Evolutionary conservation across 192 early-diverging fungal species (phyloP).

Genomic region (Entrophospora sp.): DNA sequence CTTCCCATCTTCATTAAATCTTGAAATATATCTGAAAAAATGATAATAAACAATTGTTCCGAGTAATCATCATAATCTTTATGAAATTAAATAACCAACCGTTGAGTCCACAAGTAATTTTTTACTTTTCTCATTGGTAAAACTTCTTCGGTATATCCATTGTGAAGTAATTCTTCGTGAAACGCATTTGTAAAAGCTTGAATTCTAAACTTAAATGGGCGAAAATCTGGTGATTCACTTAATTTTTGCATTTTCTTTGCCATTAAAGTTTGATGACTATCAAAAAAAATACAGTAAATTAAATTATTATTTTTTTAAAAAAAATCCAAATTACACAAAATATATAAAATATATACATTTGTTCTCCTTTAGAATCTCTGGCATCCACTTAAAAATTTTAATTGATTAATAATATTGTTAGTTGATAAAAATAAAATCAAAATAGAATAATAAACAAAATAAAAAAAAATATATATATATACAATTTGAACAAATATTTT

Average conservation of each 20-base stretch:
- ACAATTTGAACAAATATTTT: conserved; percentile 59
- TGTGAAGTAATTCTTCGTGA: conserved; percentile 51
- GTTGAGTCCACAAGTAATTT: conserved; percentile 62
- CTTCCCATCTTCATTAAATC: conserved; percentile 75
- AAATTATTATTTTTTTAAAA: neutral
- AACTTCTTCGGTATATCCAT: conserved; percentile 55
- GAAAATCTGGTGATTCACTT: conserved; percentile 60
- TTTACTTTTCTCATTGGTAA: conserved; percentile 60
- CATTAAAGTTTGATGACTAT: conserved; percentile 67
- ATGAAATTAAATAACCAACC: no score
- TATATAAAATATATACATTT: conserved; percentile 44
- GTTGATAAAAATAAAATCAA: no score
- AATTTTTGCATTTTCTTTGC: conserved; percentile 69
- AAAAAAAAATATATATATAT: conserved; percentile 26
- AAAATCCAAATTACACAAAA: neutral
- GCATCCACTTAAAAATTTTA: conserved; percentile 56
- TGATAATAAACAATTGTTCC: no score
- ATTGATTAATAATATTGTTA: no score
- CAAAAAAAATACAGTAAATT: neutral
- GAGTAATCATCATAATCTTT: no score
- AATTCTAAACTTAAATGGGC: conserved; percentile 81
- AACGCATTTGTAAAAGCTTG: conserved; percentile 72
- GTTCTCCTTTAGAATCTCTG: conserved; percentile 56
- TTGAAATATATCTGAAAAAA: conserved; percentile 61
- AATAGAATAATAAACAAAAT: no score